Evolutionary conservation across 2,329 filamentous ascomycete species (phyloP).

Genomic region (Fusarium zealandicum): DNA sequence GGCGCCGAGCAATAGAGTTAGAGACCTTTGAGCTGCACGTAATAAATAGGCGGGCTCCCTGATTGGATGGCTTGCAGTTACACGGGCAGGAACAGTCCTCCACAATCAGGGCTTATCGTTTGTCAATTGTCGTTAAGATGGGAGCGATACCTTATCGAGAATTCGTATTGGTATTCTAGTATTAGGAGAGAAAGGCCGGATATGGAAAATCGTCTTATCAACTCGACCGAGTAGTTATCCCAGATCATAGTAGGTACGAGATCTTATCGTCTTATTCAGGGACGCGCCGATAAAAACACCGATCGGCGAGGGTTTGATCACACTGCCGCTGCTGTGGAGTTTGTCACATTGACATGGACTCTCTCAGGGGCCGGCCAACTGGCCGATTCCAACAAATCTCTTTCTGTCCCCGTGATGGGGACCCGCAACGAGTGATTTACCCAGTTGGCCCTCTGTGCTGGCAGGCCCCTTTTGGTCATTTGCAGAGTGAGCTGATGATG

Average conservation of each 20-base stretch:
- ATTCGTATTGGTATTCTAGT: not conserved
- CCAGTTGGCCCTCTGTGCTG: constrained; percentile 2
- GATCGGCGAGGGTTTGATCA: constrained; percentile 21
- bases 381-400: constrained; percentile 18
- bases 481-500: constrained; percentile 23
- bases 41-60: constrained; percentile 4
- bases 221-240: too few species aligned
- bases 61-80: constrained; percentile 18
- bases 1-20: constrained; percentile 18
- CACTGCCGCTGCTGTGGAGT: constrained; percentile 1
- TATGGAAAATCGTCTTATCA: too few species aligned
- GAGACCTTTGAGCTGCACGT: constrained; percentile 27
- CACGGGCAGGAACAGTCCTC: not conserved
- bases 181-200: too few species aligned
- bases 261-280: constrained; percentile 9
- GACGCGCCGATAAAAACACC: constrained; percentile 1
- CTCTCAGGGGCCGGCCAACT: not conserved
- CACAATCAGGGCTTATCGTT: constrained; percentile 10
- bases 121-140: not conserved
- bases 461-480: constrained; percentile 17
- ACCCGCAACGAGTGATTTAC: constrained; percentile 27
- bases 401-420: constrained; percentile 24
- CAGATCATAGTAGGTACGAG: too few species aligned
- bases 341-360: not conserved
- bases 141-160: not conserved